Evolutionary conservation across 495 filamentous ascomycete species (phyloP), one percentile per base, ranked within the genome.

Genomic region (Annulohypoxylon moriforme): DNA sequence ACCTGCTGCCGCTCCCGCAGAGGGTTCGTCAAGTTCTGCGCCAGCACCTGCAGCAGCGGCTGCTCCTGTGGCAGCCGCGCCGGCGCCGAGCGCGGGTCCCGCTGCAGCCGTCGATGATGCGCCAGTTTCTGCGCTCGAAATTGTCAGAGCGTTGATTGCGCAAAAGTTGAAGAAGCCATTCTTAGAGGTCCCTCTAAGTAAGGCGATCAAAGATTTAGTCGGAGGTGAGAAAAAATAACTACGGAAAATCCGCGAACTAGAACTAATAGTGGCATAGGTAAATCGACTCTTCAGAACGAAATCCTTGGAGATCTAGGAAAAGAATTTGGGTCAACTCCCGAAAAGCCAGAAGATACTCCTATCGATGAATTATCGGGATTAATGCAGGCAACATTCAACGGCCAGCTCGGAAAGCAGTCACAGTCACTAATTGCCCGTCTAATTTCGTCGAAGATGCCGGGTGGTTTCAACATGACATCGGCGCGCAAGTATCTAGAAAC

Each of bases 371-470:
- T 99, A 55, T 93, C 96, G 80, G 94, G 92, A 53, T 85, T 96
- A 8, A 97, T 99, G 92, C 96, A 98, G 81, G 90, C 93, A 27
- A 98, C 96, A 29, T 99, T 98, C 84, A 96, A 97, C 80, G 96
- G 96, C 56, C 94, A 98, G 82, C 89, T 98, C 55, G 96, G 96
- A 72, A 98, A 99, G 82, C 96, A 98, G 62, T 95, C 96, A 0
- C 93, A 93, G 29, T 97, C 96, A 3, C 89, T 98, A 59, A 90
- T 98, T 76, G 95, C 96, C 31, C 89, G 95, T 67, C 84, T 98
- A 77, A 94, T 99, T 27, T 98, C 96, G 3, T 97, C 96, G 4
- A 99, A 99, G 81, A 98, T 99, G 96, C 96, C 96, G 33, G 96
- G 94, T 76, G 96, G 96, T 53, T 99, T 98, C 86, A 99, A 98